These are phyloP conservation scores for Fusarium torulosum DNA, from an alignment of 2,329 filamentous ascomycete genomes.

Conservation along the genomic window DNA sequence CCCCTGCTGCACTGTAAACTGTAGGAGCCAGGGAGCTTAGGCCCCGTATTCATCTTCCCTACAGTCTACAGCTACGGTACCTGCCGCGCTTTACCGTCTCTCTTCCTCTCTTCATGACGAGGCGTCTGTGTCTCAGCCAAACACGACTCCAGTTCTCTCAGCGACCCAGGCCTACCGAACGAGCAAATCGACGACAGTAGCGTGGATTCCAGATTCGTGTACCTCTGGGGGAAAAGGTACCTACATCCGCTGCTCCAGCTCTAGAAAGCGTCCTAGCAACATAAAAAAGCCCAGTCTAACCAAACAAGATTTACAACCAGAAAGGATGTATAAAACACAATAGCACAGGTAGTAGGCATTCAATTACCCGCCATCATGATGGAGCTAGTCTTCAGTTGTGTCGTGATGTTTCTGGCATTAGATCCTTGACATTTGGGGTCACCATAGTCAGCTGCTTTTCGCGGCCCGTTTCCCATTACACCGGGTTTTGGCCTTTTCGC, in stretches of 20 bases:
- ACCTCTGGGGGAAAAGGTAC: slow-evolving; percentile 42
- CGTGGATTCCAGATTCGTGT: slow-evolving; percentile 41
- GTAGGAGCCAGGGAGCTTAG: slow-evolving; percentile 16
- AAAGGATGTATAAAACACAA: no score
- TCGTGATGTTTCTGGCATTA: background rate
- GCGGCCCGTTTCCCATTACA: slow-evolving; percentile 41
- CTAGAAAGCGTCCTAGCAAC: slow-evolving; percentile 15
- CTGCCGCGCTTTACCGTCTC: slow-evolving; percentile 21
- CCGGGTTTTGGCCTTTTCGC: slow-evolving; percentile 30
- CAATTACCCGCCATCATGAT: slow-evolving; percentile 24
- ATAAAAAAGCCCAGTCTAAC: slow-evolving; percentile 6
- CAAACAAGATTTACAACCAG: no score
- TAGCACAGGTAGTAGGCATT: no score
- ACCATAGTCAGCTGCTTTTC: slow-evolving; percentile 41
- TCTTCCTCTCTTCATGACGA: slow-evolving; percentile 1
- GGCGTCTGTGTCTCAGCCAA: slow-evolving; percentile 8
- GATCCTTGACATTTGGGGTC: slow-evolving; percentile 11
- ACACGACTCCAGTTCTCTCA: slow-evolving; percentile 40
- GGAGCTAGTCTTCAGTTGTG: background rate
- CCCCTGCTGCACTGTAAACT: slow-evolving; percentile 3
- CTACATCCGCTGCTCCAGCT: slow-evolving; percentile 40
- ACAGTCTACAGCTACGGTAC: slow-evolving; percentile 24
- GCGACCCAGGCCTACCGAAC: slow-evolving; percentile 12
- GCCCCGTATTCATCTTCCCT: slow-evolving; percentile 20
- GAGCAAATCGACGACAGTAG: slow-evolving; percentile 30